These are phyloP conservation scores for Wickerhamomyces subpelliculosus DNA, from an alignment of 805 yeast species.

Conservation along the genomic window DNA sequence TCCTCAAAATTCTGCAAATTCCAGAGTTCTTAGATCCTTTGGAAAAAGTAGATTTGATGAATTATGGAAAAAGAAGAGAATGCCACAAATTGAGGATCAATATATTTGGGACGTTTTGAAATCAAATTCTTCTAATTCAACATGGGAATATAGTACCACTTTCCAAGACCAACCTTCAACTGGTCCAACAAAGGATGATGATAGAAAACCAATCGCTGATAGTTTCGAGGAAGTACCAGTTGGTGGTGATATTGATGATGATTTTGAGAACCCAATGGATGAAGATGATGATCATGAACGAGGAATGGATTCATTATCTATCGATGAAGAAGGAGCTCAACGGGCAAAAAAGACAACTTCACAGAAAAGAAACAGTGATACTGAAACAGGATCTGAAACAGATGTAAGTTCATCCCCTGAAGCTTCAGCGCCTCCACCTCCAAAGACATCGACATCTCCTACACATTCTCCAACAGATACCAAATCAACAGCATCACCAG, in stretches of 20 bases:
- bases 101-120: constrained; percentile 18
- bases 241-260: constrained; percentile 1
- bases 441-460: not conserved
- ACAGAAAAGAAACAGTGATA: not conserved
- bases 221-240: not conserved
- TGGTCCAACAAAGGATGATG: not conserved
- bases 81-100: constrained; percentile 6
- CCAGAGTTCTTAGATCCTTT: constrained; percentile 14
- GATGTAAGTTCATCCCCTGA: too few species aligned
- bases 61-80: constrained; percentile 11
- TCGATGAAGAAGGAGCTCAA: constrained; percentile 1
- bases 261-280: constrained; percentile 5
- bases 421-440: not conserved
- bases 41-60: constrained; percentile 8
- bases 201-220: constrained; percentile 1
- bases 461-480: too few species aligned
- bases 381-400: not conserved
- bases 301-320: constrained; percentile 7
- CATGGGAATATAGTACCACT: constrained; percentile 10
- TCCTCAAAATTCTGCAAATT: constrained; percentile 24
- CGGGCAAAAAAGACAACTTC: too few species aligned
- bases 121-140: constrained; percentile 3
- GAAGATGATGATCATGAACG: constrained; percentile 6
- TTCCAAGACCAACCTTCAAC: constrained; percentile 5
- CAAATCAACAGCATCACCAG: too few species aligned